These are phyloP conservation scores for Hyaloscypha hepaticicola DNA, from an alignment of 495 filamentous ascomycete species.

Conservation along the genomic window DNA sequence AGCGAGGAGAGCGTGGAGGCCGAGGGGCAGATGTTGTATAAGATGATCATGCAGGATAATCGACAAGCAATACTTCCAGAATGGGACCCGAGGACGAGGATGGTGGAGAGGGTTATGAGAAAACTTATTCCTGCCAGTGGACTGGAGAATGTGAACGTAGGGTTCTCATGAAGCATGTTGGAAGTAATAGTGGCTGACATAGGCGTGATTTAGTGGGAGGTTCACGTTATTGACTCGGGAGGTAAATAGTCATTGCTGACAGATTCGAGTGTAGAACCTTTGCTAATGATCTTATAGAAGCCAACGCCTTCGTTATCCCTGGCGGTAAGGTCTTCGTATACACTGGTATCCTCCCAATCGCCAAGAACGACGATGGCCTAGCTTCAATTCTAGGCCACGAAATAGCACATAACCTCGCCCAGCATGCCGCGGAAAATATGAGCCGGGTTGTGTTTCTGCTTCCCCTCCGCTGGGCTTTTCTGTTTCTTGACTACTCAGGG, in stretches of 20 bases:
- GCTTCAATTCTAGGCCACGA: conserved; percentile 89
- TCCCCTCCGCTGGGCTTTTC: conserved; percentile 51
- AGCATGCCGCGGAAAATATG: conserved; percentile 76
- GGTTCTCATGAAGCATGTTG: neutral
- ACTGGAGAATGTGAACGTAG: conserved; percentile 48
- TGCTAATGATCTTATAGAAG: conserved; percentile 22
- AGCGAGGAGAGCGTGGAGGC: conserved; percentile 52
- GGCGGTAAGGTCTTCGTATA: conserved; percentile 95
- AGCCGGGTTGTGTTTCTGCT: conserved; percentile 58
- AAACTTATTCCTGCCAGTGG: conserved; percentile 69
- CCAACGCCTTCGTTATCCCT: conserved; percentile 89
- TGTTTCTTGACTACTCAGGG: conserved; percentile 60
- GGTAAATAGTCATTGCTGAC: conserved; percentile 20
- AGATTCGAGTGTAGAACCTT: neutral
- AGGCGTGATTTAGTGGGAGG: conserved; percentile 58
- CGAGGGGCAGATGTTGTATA: conserved; percentile 53
- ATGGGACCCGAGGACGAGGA: conserved; percentile 39
- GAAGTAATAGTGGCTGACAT: neutral
- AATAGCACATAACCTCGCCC: conserved; percentile 88
- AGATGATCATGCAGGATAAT: conserved; percentile 46
- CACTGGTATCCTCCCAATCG: conserved; percentile 75
- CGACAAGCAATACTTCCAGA: conserved; percentile 40
- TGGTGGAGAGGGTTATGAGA: conserved; percentile 68
- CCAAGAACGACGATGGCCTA: conserved; percentile 68
- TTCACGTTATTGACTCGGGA: conserved; percentile 76